Conservation (phyloP, 2,329 filamentous ascomycete genomes). For the Epichloe festucae region DNA sequence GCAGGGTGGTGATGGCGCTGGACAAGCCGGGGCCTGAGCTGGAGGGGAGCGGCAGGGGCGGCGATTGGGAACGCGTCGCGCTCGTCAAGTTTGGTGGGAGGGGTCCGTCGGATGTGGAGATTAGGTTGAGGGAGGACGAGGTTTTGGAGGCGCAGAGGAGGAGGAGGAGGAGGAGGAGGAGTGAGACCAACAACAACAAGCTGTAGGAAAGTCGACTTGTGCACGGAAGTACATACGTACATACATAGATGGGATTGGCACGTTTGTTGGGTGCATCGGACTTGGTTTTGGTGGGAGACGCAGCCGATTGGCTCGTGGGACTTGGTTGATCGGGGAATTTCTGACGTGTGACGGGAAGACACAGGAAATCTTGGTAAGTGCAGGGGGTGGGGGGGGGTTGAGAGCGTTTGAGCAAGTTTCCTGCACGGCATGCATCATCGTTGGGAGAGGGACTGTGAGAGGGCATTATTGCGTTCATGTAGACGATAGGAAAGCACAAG, state of each 20-base stretch:
- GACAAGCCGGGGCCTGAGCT: slow-evolving; percentile 46
- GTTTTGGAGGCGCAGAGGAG: slow-evolving; percentile 33
- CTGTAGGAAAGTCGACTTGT: neutral
- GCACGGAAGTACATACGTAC: neutral
- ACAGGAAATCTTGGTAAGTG: no score
- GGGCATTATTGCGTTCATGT: neutral
- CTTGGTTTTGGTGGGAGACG: neutral
- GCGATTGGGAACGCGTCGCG: slow-evolving; percentile 47
- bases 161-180: slow-evolving; percentile 14
- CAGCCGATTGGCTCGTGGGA: neutral
- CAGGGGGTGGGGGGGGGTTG: slow-evolving; percentile 9
- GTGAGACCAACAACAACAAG: neutral
- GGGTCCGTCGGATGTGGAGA: slow-evolving; percentile 39
- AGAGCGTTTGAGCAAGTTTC: slow-evolving; percentile 31
- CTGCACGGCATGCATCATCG: neutral
- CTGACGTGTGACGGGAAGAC: no score
- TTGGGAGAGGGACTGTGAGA: neutral
- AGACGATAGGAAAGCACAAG: no score
- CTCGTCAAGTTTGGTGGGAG: slow-evolving; percentile 39
- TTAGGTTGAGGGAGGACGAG: slow-evolving; percentile 35
- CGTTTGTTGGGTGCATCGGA: neutral
- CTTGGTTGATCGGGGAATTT: neutral
- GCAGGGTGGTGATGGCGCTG: slow-evolving; percentile 39
- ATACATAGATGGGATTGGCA: neutral
- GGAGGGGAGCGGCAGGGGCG: slow-evolving; percentile 31